Evolutionary conservation across 768 basidiomycete genomes (phyloP), one percentile per base, ranked within the genome.

Genomic region (Termitomyces sp.): DNA sequence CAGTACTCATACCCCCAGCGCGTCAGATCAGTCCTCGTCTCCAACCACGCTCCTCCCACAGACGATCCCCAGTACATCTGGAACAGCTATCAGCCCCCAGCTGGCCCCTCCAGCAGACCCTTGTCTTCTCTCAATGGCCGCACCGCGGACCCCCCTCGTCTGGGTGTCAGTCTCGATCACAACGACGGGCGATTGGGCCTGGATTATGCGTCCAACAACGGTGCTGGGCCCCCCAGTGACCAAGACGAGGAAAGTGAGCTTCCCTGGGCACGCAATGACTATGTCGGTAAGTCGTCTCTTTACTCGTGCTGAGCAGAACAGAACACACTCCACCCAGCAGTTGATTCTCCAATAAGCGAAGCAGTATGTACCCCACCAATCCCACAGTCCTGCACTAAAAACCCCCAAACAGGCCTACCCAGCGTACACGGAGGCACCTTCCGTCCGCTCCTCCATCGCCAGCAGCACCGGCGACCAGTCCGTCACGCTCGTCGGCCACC

Each of bases 391-490:
- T 48, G 34, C 36, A 54, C 55, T 51, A 58, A 49, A 60, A 59
- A 18, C 53, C 57, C 26, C 55, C 62, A 52, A 46, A 62, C 59
- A 74, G 72, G 55, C 78, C 33, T 74, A 80, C 63, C 77, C 81
- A n/a, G 78, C 85, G 37, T 85, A 87, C 69, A 79, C 88, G 42
- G 83, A 87, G 67, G 84, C 85, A 24, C 69, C 71, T 49, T 77
- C 79, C 6, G 67, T 75, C 51, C 77, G 77, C 54, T 77, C 77
- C 12, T 79, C 79, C 39, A 60, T 51, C 2, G 49, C 49, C 49
- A 37, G 36, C 36, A 30, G 22, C 1, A 79, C 82, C 34, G 64
- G 68, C 6, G 73, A 77, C 59, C 75, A 76, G 36, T 64, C 66
- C 5, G 20, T 49, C 55, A 71, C 66, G 10, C 44, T 64, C 30